Percentiles rank a stretch among this genome's conserved stretches.
phyloP scores from a whole-genome alignment of 1,284 basidiomycete species.

The Puccinia coronata region DNA sequence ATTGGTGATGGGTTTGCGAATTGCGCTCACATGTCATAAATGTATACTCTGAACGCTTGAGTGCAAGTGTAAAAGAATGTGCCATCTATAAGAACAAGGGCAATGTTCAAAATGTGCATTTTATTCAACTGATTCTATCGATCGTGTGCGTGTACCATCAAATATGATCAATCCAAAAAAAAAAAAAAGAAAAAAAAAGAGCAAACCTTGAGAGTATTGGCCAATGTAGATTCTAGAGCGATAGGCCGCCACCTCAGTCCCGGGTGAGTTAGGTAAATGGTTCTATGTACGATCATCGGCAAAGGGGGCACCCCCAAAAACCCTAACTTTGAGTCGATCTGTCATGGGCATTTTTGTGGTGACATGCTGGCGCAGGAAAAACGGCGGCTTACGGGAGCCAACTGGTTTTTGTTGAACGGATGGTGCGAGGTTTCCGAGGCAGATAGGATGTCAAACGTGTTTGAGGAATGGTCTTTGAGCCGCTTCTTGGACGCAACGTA shows the following conservation, averaged over 20 bases:
- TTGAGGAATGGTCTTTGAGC: constrained; percentile 28
- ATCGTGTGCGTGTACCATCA: no score
- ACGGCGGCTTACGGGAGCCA: constrained; percentile 5
- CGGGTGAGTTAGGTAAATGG: constrained; percentile 79
- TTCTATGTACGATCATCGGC: constrained; percentile 64
- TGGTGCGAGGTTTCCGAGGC: constrained; percentile 19
- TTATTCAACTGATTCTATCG: no score
- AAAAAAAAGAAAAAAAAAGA: constrained; percentile 62
- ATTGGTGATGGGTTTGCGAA: not conserved
- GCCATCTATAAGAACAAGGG: constrained; percentile 52
- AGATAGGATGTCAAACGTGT: constrained; percentile 5
- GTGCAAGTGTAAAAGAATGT: constrained; percentile 63
- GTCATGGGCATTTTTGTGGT: not conserved
- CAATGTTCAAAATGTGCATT: not conserved
- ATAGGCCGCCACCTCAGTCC: constrained; percentile 81
- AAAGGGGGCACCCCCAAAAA: constrained; percentile 20
- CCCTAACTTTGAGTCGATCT: not conserved
- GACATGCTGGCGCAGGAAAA: no score
- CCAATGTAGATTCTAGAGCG: constrained; percentile 83
- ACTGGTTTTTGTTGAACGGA: constrained; percentile 15
- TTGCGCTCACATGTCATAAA: constrained; percentile 33
- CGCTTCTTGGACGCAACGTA: constrained; percentile 30
- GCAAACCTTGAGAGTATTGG: constrained; percentile 70
- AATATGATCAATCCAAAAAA: no score
- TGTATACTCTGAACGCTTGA: constrained; percentile 74